A percentile compares a stretch with the other conserved stretches of the same genome.
Evolutionary conservation across 345 rosid species (phyloP).

Genomic region (Conringia planisiliqua): DNA sequence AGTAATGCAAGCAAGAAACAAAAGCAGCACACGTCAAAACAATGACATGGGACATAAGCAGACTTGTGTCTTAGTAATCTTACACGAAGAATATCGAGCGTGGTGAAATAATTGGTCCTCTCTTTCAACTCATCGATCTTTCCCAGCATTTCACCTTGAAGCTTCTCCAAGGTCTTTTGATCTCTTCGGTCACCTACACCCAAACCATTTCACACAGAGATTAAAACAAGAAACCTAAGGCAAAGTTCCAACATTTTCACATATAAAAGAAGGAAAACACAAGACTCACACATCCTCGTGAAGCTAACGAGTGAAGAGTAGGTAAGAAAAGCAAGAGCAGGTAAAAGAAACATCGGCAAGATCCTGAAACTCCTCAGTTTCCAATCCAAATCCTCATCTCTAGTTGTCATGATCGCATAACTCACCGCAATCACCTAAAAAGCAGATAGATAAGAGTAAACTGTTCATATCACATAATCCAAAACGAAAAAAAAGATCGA

Average conservation of each 20-base stretch:
- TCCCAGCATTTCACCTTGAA: constrained; percentile 71
- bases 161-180: constrained; percentile 70
- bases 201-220: constrained; percentile 5
- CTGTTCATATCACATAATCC: neutral
- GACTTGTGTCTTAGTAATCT: neutral
- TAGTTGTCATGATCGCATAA: constrained; percentile 71
- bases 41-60: too few relatives aligned
- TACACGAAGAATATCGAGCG: constrained; percentile 92
- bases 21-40: neutral
- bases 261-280: neutral
- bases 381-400: constrained; percentile 59
- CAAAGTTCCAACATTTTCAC: neutral
- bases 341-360: constrained; percentile 71
- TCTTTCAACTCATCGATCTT: constrained; percentile 94
- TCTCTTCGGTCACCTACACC: constrained; percentile 77
- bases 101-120: constrained; percentile 80
- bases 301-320: constrained; percentile 54
- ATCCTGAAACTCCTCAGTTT: constrained; percentile 63
- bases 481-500: neutral
- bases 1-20: neutral
- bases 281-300: constrained; percentile 63
- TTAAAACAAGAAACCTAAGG: neutral
- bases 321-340: constrained; percentile 43
- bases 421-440: constrained; percentile 59
- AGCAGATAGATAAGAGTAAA: neutral